phyloP scores from a whole-genome alignment of 768 basidiomycete species.

The Pulveroboletus sp. region DNA sequence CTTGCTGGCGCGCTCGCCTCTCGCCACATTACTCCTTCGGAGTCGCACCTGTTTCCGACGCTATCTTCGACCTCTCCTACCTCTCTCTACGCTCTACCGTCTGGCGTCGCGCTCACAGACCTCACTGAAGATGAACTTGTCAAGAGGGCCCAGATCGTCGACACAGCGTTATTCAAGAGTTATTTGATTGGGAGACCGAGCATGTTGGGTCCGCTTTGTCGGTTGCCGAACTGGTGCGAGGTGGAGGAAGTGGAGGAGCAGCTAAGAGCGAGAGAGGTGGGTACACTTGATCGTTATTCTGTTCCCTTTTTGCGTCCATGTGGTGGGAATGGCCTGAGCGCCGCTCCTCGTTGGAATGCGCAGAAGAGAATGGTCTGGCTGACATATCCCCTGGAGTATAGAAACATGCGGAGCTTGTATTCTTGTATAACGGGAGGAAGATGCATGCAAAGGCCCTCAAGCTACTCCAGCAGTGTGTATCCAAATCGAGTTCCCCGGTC shows the following conservation, averaged over 20 bases:
- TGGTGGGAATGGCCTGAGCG: neutral
- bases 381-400: slow-evolving; percentile 26
- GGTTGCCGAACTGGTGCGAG: slow-evolving; percentile 95
- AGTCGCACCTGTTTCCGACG: slow-evolving; percentile 61
- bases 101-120: slow-evolving; percentile 59
- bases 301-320: neutral
- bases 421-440: slow-evolving; percentile 89
- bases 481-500: neutral
- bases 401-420: slow-evolving; percentile 90
- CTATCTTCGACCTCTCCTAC: slow-evolving; percentile 69
- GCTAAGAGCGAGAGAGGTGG: slow-evolving; percentile 70
- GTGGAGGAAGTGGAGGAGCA: slow-evolving; percentile 91
- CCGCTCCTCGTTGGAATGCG: neutral
- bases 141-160: slow-evolving; percentile 87
- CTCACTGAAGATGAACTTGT: slow-evolving; percentile 82
- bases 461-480: slow-evolving; percentile 75
- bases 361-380: neutral
- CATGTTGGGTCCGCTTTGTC: slow-evolving; percentile 80
- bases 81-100: slow-evolving; percentile 73
- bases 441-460: slow-evolving; percentile 89
- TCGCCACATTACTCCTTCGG: slow-evolving; percentile 62
- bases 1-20: slow-evolving; percentile 69
- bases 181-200: slow-evolving; percentile 79
- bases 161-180: slow-evolving; percentile 92
- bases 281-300: slow-evolving; percentile 6